phyloP scores from a whole-genome alignment of 1,284 basidiomycete genomes.

The Ceratobasidium theobromae region DNA sequence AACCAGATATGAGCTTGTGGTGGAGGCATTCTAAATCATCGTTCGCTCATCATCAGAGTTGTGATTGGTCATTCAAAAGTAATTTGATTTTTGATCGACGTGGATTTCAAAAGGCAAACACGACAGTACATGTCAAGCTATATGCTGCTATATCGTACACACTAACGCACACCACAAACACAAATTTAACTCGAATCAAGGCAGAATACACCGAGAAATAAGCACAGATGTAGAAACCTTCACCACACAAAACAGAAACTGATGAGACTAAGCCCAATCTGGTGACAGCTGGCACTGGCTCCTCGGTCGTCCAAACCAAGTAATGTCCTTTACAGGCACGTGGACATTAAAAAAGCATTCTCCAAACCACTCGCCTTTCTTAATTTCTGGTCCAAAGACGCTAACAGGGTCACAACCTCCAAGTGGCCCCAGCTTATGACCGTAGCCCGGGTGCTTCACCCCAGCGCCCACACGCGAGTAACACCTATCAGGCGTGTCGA shows the following conservation, averaged over 20 bases:
- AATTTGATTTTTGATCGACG: no score
- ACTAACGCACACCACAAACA: no score
- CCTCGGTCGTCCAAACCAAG: conserved; percentile 26
- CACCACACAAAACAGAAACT: no score
- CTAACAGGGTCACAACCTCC: neutral
- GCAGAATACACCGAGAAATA: no score
- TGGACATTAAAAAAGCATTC: neutral
- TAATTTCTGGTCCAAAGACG: neutral
- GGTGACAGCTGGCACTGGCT: conserved; percentile 9
- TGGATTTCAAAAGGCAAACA: no score
- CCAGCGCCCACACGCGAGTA: conserved; percentile 22
- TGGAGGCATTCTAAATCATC: neutral
- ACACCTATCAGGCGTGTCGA: conserved; percentile 11
- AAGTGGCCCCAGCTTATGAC: neutral
- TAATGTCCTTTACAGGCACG: neutral
- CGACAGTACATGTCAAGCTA: no score
- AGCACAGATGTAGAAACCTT: no score
- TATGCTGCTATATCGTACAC: no score
- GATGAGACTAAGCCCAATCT: no score
- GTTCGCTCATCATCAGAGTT: conserved; percentile 27
- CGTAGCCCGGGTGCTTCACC: neutral
- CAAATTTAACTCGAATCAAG: no score
- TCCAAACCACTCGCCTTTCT: neutral
- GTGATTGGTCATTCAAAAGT: no score
- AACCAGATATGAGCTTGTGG: neutral